Base-by-base conservation (phyloP, 805 yeast genomes). In the Peterozyma xylosa region DNA sequence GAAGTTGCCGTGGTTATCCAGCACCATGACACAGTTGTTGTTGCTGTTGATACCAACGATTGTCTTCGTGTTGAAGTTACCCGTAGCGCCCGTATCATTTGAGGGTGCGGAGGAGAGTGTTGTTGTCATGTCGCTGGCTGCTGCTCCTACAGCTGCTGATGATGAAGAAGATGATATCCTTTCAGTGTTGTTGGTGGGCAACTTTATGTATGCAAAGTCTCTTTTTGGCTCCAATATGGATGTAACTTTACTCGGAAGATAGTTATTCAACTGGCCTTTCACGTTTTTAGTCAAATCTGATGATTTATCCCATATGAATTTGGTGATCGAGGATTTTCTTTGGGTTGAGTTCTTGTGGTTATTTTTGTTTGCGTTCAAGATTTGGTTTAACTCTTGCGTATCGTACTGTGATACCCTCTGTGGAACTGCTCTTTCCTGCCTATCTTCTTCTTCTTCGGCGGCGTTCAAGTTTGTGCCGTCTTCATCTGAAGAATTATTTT, bases 171-270 rank as follows among this genome's bases (percentile, higher is more conserved):
- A 57, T 34, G 63, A 57, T 5, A 14, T 32, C 13, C 15, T 14
- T 13, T 32, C 34, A 5, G 34, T 11, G 15, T 32, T 32, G 15
- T 14, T 14, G 34, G 13, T 9, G 0, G 86, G 86, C 16, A 91
- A 72, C 58, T 86, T 89, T 51, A 91, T 70, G 42, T 80, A 86
- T 0, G 98, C 97, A 70, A 87, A 93, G 57, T 90, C 96, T 49
- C 99, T 73, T 17, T 86, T 78, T 11, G 96, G 95, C 56, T 90
- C 96, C 53, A 90, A 66, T 46, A 90, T 81, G 2, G 95, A 86
- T 10, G 87, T 78, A 35, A 90, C 80, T 43, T 85, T 78, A 11
- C 80, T 70, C 2, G 96, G 96, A 17, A 90, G 69, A 48, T 82
- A 83, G 17, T 55, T 53, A 37, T 48, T 48, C 16, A 51, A 43